Conservation (phyloP, 768 basidiomycete genomes). For the Pleurotus salmoneostramineus region DNA sequence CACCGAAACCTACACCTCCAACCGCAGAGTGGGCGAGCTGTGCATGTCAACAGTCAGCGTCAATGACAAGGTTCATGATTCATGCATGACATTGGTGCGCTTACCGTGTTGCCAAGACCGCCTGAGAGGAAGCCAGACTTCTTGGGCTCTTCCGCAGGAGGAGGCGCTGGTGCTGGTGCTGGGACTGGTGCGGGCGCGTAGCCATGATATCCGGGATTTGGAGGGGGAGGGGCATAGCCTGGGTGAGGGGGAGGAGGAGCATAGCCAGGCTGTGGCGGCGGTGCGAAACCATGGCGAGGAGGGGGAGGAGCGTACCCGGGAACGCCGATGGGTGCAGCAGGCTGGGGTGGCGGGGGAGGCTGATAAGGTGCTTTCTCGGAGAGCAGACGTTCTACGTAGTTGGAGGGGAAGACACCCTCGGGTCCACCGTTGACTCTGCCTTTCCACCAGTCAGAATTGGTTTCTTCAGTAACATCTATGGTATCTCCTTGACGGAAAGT, state of each 20-base stretch:
- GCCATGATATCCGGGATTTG: conserved; percentile 18
- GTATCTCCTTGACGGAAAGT: conserved; percentile 70
- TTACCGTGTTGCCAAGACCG: conserved; percentile 48
- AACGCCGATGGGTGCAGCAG: conserved; percentile 10
- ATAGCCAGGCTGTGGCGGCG: conserved; percentile 11
- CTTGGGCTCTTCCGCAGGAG: conserved; percentile 42
- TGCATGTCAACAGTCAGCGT: conserved; percentile 3
- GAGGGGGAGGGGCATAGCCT: conserved; percentile 15
- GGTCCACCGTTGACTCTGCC: conserved; percentile 59
- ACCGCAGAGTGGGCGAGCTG: conserved; percentile 52
- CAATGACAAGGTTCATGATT: background rate
- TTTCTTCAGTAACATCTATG: conserved; percentile 70
- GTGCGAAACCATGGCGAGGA: conserved; percentile 1
- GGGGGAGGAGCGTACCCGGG: conserved; percentile 3
- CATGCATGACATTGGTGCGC: conserved; percentile 1
- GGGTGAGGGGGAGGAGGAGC: conserved; percentile 8
- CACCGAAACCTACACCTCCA: conserved; percentile 74
- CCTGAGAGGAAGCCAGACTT: conserved; percentile 35
- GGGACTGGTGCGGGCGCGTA: conserved; percentile 17
- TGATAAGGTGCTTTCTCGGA: conserved; percentile 7
- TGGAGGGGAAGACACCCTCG: conserved; percentile 69
- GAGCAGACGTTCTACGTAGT: conserved; percentile 57
- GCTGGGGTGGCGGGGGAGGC: conserved; percentile 9
- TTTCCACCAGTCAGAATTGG: conserved; percentile 84
- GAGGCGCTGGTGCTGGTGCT: conserved; percentile 21